phyloP scores from a whole-genome alignment of 1,284 basidiomycete species.

The Melampsora americana region DNA sequence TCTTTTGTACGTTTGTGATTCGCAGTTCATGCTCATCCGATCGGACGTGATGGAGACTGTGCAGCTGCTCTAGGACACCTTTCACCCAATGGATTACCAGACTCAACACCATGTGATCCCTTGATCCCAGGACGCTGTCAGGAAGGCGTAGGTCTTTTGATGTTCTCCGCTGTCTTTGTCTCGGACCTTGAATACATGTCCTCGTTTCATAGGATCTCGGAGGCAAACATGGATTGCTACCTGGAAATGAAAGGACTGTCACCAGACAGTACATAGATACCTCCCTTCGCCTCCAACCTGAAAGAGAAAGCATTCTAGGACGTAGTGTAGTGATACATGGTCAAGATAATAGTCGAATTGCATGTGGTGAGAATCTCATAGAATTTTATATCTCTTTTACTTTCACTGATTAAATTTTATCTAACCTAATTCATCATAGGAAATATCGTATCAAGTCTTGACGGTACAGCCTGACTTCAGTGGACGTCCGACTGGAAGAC shows the following conservation, averaged over 20 bases:
- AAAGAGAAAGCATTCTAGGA: conserved; percentile 20
- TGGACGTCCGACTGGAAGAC: conserved; percentile 7
- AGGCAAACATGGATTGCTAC: conserved; percentile 26
- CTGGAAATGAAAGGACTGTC: background rate
- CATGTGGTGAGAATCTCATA: conserved; percentile 16
- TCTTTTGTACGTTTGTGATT: background rate
- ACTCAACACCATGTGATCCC: conserved; percentile 9
- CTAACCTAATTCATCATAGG: background rate
- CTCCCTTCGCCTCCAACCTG: conserved; percentile 14
- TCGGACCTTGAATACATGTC: background rate
- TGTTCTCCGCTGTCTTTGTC: background rate
- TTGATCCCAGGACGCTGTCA: conserved; percentile 11
- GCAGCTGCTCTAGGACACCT: conserved; percentile 24
- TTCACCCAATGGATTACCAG: conserved; percentile 8
- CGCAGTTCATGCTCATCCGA: conserved; percentile 19
- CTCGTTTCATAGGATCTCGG: conserved; percentile 15
- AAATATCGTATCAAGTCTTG: conserved; percentile 49
- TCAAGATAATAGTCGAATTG: conserved; percentile 19
- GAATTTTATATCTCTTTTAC: background rate
- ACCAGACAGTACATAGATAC: conserved; percentile 16
- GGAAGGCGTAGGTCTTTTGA: conserved; percentile 13
- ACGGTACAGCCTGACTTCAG: conserved; percentile 46
- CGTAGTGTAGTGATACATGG: conserved; percentile 31
- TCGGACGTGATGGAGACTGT: conserved; percentile 26
- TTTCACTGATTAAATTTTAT: background rate